Conservation (phyloP, 495 filamentous ascomycete species). For the Aspergillus cristatus region DNA sequence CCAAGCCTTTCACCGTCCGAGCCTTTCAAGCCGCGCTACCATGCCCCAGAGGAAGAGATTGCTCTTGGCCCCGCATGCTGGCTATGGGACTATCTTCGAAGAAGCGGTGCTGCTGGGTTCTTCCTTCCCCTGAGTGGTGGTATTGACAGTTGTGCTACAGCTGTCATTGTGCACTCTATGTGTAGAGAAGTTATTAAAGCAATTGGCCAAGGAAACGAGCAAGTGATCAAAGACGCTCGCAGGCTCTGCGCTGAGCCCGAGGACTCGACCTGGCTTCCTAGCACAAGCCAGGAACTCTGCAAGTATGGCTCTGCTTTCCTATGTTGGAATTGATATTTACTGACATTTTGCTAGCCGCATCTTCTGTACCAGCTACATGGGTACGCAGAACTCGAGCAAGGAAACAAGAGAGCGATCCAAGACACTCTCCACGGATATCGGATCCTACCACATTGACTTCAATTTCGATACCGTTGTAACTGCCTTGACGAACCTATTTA, state of each 20-base stretch:
- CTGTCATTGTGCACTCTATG: constrained; percentile 70
- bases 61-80: constrained; percentile 62
- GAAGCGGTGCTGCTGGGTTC: constrained; percentile 53
- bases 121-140: constrained; percentile 58
- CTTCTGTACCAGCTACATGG: constrained; percentile 76
- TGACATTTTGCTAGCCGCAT: constrained; percentile 28
- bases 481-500: constrained; percentile 46
- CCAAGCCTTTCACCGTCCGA: constrained; percentile 30
- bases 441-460: constrained; percentile 63
- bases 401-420: constrained; percentile 68
- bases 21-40: constrained; percentile 40
- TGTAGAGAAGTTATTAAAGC: constrained; percentile 63
- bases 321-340: constrained; percentile 4
- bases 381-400: constrained; percentile 58
- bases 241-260: constrained; percentile 49
- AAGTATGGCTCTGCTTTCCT: constrained; percentile 13
- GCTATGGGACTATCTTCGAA: constrained; percentile 78
- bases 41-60: constrained; percentile 68
- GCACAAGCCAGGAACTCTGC: constrained; percentile 54
- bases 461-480: constrained; percentile 63
- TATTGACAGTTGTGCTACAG: constrained; percentile 54
- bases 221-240: constrained; percentile 63
- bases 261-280: constrained; percentile 40
- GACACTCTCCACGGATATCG: constrained; percentile 59
- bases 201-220: constrained; percentile 49